These are phyloP conservation scores for Neonectria sp. DNA, from an alignment of 2,329 filamentous ascomycete genomes.

Conservation along the genomic window DNA sequence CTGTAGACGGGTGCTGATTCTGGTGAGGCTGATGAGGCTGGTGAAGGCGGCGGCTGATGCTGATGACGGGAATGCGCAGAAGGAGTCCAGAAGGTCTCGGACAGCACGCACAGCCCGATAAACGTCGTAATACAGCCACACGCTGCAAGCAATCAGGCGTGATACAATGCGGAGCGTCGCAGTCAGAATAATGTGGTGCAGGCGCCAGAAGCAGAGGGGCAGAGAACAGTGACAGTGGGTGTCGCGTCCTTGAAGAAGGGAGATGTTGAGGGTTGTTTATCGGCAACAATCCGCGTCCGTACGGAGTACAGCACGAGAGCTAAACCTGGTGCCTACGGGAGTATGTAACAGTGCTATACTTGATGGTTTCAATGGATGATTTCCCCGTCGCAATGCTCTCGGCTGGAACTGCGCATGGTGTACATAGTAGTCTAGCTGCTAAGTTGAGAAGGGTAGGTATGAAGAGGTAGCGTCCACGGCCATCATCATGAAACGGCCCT, in stretches of 20 bases:
- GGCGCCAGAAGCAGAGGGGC: neutral
- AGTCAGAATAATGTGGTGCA: neutral
- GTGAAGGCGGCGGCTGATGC: constrained; percentile 1
- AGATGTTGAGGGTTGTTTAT: neutral
- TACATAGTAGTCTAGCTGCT: neutral
- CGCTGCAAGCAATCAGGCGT: neutral
- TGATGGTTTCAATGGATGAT: neutral
- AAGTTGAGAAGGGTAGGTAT: neutral
- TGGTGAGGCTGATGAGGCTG: constrained; percentile 1
- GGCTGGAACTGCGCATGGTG: neutral
- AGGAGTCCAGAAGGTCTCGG: neutral
- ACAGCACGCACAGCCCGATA: neutral
- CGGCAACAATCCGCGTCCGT: neutral
- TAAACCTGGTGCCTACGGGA: neutral
- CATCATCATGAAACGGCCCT: constrained; percentile 29
- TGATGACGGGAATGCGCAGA: neutral
- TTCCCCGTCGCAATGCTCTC: constrained; percentile 5
- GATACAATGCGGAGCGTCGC: neutral
- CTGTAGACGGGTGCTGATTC: neutral
- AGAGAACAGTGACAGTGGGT: neutral
- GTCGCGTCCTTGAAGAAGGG: neutral
- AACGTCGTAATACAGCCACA: neutral
- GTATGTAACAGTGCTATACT: neutral
- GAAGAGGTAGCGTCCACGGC: neutral
- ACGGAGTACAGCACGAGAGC: neutral